Evolutionary conservation across 805 yeast species (phyloP).

Genomic region (Kodamaea hsintzibuensis): DNA sequence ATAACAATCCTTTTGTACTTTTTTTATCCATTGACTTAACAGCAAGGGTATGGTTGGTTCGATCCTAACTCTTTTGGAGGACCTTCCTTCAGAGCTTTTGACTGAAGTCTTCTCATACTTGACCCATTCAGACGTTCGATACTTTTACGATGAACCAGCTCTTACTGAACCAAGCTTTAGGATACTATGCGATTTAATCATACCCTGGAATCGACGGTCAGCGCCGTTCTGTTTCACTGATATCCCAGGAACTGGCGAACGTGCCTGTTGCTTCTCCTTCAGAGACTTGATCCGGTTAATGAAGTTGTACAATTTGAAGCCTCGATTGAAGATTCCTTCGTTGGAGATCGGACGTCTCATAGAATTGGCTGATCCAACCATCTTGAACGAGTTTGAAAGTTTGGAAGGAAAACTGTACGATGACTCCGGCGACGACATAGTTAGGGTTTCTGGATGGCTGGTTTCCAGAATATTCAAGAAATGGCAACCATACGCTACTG

Average conservation of each 20-base stretch:
- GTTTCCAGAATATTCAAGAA: background rate
- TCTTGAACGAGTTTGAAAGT: background rate
- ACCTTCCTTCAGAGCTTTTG: background rate
- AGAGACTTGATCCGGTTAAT: background rate
- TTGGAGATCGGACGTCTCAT: background rate
- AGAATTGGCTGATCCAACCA: background rate
- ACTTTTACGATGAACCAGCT: background rate
- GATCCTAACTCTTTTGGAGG: background rate
- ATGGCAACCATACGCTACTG: background rate
- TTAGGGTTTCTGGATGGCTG: background rate
- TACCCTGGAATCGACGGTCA: background rate
- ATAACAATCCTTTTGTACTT: background rate
- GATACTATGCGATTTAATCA: background rate
- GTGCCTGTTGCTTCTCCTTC: background rate
- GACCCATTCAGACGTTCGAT: background rate
- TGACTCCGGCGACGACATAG: background rate
- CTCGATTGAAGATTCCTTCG: background rate
- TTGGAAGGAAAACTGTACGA: background rate
- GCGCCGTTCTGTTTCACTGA: background rate
- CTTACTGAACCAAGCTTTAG: background rate
- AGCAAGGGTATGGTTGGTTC: background rate
- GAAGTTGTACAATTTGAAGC: background rate
- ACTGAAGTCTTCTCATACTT: background rate
- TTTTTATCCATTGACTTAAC: background rate
- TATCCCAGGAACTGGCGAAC: background rate